Conservation (phyloP, 2,329 filamentous ascomycete species). For the Sclerotinia minor region DNA sequence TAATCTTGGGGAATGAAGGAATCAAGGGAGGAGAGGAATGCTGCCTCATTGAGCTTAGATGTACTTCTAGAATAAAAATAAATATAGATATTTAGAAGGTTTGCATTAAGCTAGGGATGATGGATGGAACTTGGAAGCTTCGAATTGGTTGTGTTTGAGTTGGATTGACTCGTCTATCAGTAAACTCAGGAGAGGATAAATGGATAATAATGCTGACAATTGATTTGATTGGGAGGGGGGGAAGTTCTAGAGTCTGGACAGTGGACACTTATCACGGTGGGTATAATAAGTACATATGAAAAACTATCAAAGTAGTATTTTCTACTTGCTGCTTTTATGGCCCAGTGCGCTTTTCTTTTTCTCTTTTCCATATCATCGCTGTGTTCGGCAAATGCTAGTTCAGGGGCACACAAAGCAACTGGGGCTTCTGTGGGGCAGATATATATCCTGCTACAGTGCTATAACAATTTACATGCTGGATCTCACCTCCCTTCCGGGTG, state of each 20-base stretch:
- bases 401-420: background rate
- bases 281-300: background rate
- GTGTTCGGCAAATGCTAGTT: background rate
- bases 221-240: constrained; percentile 16
- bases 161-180: constrained; percentile 1
- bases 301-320: background rate
- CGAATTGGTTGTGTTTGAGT: background rate
- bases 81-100: background rate
- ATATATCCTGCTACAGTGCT: no score
- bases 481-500: no score
- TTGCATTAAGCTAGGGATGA: background rate
- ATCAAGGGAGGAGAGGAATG: background rate
- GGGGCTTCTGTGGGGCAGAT: no score
- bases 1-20: background rate
- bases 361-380: background rate
- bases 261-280: background rate
- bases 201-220: background rate
- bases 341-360: background rate
- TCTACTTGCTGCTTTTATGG: constrained; percentile 5
- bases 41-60: constrained; percentile 8
- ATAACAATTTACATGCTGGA: no score
- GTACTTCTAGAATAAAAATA: background rate
- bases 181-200: constrained; percentile 5
- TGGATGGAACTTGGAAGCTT: constrained; percentile 2
- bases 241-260: constrained; percentile 10